A percentile compares a stretch with the other conserved stretches of the same genome.
phyloP scores from a whole-genome alignment of 768 basidiomycete genomes.

The Lactarius tabidus region DNA sequence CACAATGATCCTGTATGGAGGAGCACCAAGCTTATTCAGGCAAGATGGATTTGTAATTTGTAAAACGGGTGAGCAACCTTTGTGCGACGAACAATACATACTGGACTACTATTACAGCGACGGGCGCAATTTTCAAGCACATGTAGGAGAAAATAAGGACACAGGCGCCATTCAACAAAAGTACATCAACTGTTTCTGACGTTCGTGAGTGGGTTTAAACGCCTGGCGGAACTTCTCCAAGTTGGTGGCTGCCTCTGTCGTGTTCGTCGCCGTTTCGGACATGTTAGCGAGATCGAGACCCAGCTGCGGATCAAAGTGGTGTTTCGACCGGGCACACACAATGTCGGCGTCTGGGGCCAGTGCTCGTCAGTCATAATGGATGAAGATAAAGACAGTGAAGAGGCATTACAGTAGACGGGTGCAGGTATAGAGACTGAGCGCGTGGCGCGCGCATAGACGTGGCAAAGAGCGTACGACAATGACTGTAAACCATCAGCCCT shows the following conservation, averaged over 20 bases:
- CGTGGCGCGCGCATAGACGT: slow-evolving; percentile 76
- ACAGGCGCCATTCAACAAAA: slow-evolving; percentile 31
- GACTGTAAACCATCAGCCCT: slow-evolving; percentile 68
- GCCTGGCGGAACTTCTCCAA: slow-evolving; percentile 41
- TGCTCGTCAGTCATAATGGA: neutral
- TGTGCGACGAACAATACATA: no score
- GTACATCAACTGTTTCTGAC: slow-evolving; percentile 40
- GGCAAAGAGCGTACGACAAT: slow-evolving; percentile 70
- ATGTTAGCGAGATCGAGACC: slow-evolving; percentile 58
- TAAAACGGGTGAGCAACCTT: no score
- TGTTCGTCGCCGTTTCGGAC: slow-evolving; percentile 43
- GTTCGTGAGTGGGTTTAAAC: slow-evolving; percentile 55
- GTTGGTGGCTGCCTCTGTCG: slow-evolving; percentile 38
- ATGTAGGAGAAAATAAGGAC: neutral
- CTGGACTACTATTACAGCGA: no score
- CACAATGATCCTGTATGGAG: no score
- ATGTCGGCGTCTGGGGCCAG: slow-evolving; percentile 64
- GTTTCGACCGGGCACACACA: slow-evolving; percentile 71
- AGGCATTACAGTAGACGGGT: slow-evolving; percentile 67
- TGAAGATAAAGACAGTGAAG: neutral
- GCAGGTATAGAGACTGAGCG: slow-evolving; percentile 81
- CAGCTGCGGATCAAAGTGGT: slow-evolving; percentile 69
- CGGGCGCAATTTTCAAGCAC: neutral
- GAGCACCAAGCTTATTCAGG: no score
- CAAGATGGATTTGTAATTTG: no score